Evolutionary conservation across 805 yeast species (phyloP).

Genomic region (Wickerhamia fluorescens): DNA sequence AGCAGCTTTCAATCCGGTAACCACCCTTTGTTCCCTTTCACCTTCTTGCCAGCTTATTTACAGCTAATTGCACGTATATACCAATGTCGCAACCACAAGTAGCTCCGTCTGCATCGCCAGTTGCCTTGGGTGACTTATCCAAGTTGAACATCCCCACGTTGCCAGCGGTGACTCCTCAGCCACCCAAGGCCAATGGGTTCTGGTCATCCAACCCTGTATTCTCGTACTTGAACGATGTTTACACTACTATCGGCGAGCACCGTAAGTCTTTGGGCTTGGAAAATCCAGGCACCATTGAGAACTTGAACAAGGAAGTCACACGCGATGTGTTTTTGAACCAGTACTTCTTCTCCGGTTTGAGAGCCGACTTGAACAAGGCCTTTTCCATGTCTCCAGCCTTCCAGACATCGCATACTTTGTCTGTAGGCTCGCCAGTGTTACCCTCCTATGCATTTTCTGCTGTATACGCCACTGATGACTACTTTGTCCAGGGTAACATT

Average conservation of each 20-base stretch:
- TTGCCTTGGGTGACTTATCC: slow-evolving; percentile 54
- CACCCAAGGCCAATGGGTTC: slow-evolving; percentile 49
- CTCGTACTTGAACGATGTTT: slow-evolving; percentile 70
- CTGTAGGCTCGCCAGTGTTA: slow-evolving; percentile 76
- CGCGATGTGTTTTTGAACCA: slow-evolving; percentile 89
- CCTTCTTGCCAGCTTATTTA: slow-evolving; percentile 1
- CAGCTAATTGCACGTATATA: not conserved
- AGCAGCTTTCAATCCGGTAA: no score
- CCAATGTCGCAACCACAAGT: slow-evolving; percentile 7
- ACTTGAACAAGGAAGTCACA: slow-evolving; percentile 56
- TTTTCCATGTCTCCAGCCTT: slow-evolving; percentile 88
- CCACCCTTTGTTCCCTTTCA: no score
- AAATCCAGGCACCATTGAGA: slow-evolving; percentile 81
- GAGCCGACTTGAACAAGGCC: slow-evolving; percentile 93
- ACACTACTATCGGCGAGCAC: slow-evolving; percentile 65
- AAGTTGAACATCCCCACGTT: slow-evolving; percentile 51
- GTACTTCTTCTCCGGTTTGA: slow-evolving; percentile 87
- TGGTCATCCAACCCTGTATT: slow-evolving; percentile 83
- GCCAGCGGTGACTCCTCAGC: slow-evolving; percentile 49
- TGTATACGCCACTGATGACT: slow-evolving; percentile 76
- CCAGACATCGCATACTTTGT: slow-evolving; percentile 92
- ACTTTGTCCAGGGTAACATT: slow-evolving; percentile 84
- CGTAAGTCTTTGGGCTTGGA: slow-evolving; percentile 74
- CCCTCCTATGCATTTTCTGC: slow-evolving; percentile 92
- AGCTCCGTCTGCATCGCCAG: slow-evolving; percentile 31